Base-by-base conservation (phyloP, 2,329 filamentous ascomycete genomes). In the Penicillium verrucosum region DNA sequence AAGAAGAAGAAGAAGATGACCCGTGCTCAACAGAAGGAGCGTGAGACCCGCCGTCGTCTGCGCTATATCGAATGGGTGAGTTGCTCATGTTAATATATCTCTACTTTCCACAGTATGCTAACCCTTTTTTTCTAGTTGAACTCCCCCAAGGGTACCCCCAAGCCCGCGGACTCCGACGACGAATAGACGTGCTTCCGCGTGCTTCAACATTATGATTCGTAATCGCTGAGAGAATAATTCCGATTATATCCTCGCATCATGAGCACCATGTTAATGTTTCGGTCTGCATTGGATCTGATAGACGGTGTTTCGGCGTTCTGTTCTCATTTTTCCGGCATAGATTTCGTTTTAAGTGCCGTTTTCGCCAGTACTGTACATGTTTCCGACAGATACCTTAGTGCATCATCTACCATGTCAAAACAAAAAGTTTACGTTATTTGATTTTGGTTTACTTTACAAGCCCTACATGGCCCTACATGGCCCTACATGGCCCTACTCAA, bases 1-100 rank as follows among this genome's bases (percentile, higher is more conserved):
- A 94, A 92, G 84, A 88, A 88, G 79, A 97, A 97, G 91, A 96
- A 93, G 86, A 99, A 99, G 90, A 85, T 94, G 85, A 99, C 94
- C 56, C 90, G 95, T 81, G 92, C 92, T 78, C 92, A 99, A 76
- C 67, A 92, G 73, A 99, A 99, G 84, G 94, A 99, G 75, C 83
- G 89, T 21, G 93, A 97, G 77, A 89, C 89, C 42, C 84, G 95
- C 62, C 85, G 93, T 65, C 84, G 94, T 66, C 80, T 97, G 76
- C 86, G 94, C 68, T 92, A 99, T 77, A 84, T 87, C 58, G 84
- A 86, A 68, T 86, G 84, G 82, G 67, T 64, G 18, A 56, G 70
- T 65, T 56, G 65, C 32, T 41, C 40, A 11, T 54, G 27, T 55
- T 42, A 7, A 10, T 9, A 10, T 9, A 21, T 41, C 50, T 16